Evolutionary conservation across 2,329 filamentous ascomycete genomes (phyloP).

Genomic region (Alternaria novae-zelandiae): DNA sequence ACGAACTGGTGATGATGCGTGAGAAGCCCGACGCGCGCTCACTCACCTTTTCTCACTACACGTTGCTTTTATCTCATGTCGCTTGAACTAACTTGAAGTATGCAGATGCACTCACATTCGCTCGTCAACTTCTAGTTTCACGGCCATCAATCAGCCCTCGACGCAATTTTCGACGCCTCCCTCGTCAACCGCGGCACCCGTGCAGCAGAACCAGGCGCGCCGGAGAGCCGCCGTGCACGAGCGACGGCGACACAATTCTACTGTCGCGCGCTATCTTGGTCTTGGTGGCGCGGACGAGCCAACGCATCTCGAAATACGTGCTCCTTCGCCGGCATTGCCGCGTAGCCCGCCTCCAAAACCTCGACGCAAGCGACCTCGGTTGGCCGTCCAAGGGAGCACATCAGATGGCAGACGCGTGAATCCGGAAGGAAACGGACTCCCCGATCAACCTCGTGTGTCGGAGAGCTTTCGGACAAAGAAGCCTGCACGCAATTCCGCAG

Average conservation of each 20-base stretch:
- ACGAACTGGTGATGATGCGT: slow-evolving; percentile 26
- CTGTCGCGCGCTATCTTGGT: slow-evolving; percentile 39
- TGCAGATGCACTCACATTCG: background rate
- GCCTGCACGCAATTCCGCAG: background rate
- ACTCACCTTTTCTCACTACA: slow-evolving; percentile 6
- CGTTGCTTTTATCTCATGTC: background rate
- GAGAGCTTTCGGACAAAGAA: slow-evolving; percentile 24
- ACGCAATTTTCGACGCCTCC: slow-evolving; percentile 16
- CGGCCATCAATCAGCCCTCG: slow-evolving; percentile 31
- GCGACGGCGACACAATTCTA: slow-evolving; percentile 27
- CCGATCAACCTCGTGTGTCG: slow-evolving; percentile 18
- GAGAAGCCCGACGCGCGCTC: slow-evolving; percentile 27
- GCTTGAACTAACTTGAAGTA: slow-evolving; percentile 6
- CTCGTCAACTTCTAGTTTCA: slow-evolving; percentile 26
- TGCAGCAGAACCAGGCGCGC: slow-evolving; percentile 7
- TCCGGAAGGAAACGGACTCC: background rate
- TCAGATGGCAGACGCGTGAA: background rate
- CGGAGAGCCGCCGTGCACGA: background rate
- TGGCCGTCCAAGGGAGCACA: background rate
- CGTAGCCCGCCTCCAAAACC: background rate
- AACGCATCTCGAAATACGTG: slow-evolving; percentile 24
- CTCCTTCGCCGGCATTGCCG: slow-evolving; percentile 8
- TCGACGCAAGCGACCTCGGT: slow-evolving; percentile 20
- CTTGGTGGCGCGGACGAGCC: slow-evolving; percentile 26
- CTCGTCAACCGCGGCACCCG: slow-evolving; percentile 6